Evolutionary conservation across 345 rosid genomes (phyloP).

Genomic region (Psidium friedrichsthalianum): DNA sequence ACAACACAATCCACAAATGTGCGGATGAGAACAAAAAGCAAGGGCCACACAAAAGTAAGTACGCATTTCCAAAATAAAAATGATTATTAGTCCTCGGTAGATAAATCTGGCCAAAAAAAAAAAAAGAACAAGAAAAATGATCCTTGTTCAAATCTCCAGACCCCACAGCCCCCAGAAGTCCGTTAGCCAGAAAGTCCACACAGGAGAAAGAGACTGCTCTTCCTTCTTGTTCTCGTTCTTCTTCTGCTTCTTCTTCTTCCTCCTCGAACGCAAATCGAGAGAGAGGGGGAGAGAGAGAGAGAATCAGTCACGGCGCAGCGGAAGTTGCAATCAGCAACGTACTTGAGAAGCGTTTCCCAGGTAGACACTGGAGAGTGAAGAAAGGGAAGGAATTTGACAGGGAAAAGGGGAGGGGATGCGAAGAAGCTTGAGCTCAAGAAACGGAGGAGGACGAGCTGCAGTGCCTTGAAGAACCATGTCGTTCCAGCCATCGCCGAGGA

Average conservation of each 20-base stretch:
- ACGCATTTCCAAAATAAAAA: not conserved
- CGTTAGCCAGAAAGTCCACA: constrained; percentile 8
- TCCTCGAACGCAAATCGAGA: not conserved
- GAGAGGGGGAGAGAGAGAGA: not conserved
- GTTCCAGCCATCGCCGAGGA: constrained; percentile 16
- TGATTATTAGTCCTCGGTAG: not conserved
- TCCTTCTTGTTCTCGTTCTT: not conserved
- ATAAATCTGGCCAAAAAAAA: not conserved
- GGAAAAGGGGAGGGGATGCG: not conserved
- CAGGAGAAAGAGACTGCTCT: not conserved
- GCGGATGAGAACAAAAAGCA: constrained; percentile 12
- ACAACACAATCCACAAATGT: not conserved
- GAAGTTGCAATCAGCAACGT: not conserved
- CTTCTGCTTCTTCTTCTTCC: not conserved
- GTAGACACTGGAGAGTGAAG: not conserved
- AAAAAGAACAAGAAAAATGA: not conserved
- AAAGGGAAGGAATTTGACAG: not conserved
- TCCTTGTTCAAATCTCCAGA: constrained; percentile 7
- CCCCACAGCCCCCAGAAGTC: constrained; percentile 18
- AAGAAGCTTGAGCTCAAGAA: not conserved
- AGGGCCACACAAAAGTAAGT: not conserved
- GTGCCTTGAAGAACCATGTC: constrained; percentile 30
- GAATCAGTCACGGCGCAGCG: not conserved
- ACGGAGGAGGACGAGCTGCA: not conserved
- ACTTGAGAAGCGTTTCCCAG: not conserved